Evolutionary conservation across 2,329 filamentous ascomycete species (phyloP).

Genomic region (Arthrinium puccinioides): DNA sequence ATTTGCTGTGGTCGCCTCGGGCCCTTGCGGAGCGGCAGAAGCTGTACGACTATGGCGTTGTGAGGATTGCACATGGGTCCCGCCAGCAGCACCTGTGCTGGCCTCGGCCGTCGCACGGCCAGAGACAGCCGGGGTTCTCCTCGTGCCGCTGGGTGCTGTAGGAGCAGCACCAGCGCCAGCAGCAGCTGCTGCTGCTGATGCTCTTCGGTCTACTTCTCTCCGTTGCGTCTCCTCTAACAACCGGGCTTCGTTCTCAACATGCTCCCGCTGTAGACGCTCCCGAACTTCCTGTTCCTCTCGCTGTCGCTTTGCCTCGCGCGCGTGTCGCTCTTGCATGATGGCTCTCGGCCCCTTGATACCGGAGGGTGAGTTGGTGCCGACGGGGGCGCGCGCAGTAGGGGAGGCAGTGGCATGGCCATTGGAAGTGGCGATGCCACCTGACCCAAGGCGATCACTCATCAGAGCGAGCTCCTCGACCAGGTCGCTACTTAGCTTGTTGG

Average conservation of each 20-base stretch:
- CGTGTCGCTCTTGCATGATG: slow-evolving; percentile 82
- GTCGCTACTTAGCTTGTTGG: slow-evolving; percentile 77
- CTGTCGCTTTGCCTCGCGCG: slow-evolving; percentile 61
- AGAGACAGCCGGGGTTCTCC: slow-evolving; percentile 9
- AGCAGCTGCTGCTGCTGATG: slow-evolving; percentile 44
- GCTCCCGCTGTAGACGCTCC: slow-evolving; percentile 46
- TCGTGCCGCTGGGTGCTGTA: not conserved
- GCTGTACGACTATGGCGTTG: slow-evolving; percentile 16
- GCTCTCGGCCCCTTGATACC: slow-evolving; percentile 79
- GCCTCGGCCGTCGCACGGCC: slow-evolving; percentile 4
- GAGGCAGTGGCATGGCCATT: slow-evolving; percentile 45
- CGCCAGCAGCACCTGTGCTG: slow-evolving; percentile 6
- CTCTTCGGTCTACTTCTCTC: slow-evolving; percentile 54
- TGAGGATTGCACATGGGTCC: slow-evolving; percentile 13
- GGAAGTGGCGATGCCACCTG: slow-evolving; percentile 47
- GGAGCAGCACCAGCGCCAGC: slow-evolving; percentile 22
- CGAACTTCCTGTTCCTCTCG: slow-evolving; percentile 58
- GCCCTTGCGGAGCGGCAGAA: slow-evolving; percentile 12
- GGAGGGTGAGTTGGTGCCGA: slow-evolving; percentile 48
- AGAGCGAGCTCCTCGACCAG: slow-evolving; percentile 79
- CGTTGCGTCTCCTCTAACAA: slow-evolving; percentile 48
- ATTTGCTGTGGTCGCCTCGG: slow-evolving; percentile 8
- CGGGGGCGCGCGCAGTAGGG: slow-evolving; percentile 40
- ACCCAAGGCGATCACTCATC: slow-evolving; percentile 74
- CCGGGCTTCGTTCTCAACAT: slow-evolving; percentile 49